Evolutionary conservation across 352 stramenopile species (phyloP).

Genomic region (Pythium utonaiense): DNA sequence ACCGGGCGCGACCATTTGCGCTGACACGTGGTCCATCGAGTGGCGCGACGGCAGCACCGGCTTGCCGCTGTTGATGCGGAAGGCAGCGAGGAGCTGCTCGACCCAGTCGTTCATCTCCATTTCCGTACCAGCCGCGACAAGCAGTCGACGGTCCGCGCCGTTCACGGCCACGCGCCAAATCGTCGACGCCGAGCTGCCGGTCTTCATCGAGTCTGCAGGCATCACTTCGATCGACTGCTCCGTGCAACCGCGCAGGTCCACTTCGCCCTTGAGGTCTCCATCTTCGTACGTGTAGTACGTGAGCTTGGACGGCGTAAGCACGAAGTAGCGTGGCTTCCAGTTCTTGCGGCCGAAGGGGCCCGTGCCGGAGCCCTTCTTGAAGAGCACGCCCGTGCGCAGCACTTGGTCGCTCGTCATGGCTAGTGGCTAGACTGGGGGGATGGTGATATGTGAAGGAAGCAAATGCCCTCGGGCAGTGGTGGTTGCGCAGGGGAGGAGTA

Average conservation of each 20-base stretch:
- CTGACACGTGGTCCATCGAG: constrained; percentile 2
- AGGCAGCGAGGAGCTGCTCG: constrained; percentile 30
- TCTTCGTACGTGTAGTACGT: constrained; percentile 36
- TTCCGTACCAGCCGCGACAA: constrained; percentile 36
- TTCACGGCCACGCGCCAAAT: constrained; percentile 52
- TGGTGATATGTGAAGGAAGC: background rate
- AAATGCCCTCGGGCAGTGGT: background rate
- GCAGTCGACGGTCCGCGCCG: constrained; percentile 26
- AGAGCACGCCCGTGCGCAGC: constrained; percentile 39
- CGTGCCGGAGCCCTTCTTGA: constrained; percentile 46
- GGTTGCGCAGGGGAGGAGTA: background rate
- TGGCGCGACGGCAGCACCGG: constrained; percentile 11
- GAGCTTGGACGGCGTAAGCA: constrained; percentile 33
- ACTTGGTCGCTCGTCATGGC: constrained; percentile 19
- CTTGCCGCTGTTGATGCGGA: constrained; percentile 29
- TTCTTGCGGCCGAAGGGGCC: constrained; percentile 41
- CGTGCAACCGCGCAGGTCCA: constrained; percentile 29
- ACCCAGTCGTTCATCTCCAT: constrained; percentile 50
- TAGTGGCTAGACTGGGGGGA: background rate
- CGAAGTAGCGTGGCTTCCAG: constrained; percentile 55
- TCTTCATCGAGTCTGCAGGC: constrained; percentile 42
- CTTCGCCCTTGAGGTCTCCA: constrained; percentile 31
- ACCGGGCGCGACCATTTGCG: background rate
- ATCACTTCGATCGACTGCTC: constrained; percentile 39
- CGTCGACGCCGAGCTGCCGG: constrained; percentile 36